Evolutionary conservation across 345 rosid species (phyloP).

Genomic region (Camelina hispida): DNA sequence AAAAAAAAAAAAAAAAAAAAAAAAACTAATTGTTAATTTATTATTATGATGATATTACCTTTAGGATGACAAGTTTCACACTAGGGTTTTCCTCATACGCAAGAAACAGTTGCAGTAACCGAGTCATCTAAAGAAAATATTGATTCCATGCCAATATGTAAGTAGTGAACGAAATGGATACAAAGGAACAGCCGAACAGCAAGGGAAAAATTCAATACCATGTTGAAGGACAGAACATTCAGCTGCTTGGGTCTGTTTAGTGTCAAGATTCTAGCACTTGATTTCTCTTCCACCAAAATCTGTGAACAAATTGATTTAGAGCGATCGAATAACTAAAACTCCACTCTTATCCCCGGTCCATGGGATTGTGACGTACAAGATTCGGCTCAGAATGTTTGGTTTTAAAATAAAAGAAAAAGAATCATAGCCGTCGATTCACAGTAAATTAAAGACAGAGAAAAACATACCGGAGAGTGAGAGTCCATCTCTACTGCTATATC

Average conservation of each 20-base stretch:
- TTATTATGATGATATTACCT: constrained; percentile 43
- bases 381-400: too few species aligned
- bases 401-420: too few species aligned
- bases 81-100: constrained; percentile 60
- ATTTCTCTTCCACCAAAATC: constrained; percentile 68
- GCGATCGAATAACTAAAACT: background rate
- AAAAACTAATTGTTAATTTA: too few species aligned
- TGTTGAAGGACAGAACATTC: constrained; percentile 62
- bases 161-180: background rate
- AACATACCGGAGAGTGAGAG: too few species aligned
- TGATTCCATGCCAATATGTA: constrained; percentile 16
- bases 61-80: constrained; percentile 70
- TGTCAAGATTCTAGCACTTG: constrained; percentile 56
- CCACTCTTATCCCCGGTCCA: too few species aligned
- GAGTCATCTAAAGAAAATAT: constrained; percentile 52
- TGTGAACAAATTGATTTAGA: constrained; percentile 28
- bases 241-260: constrained; percentile 74
- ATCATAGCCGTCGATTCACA: too few species aligned
- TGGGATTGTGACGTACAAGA: too few species aligned
- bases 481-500: too few species aligned
- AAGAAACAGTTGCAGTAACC: constrained; percentile 60
- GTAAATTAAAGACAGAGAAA: too few species aligned
- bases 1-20: too few species aligned
- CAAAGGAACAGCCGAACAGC: background rate
- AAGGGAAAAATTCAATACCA: constrained; percentile 50